phyloP scores from a whole-genome alignment of 2,329 filamentous ascomycete genomes.

The Rutstroemia sydowiana region DNA sequence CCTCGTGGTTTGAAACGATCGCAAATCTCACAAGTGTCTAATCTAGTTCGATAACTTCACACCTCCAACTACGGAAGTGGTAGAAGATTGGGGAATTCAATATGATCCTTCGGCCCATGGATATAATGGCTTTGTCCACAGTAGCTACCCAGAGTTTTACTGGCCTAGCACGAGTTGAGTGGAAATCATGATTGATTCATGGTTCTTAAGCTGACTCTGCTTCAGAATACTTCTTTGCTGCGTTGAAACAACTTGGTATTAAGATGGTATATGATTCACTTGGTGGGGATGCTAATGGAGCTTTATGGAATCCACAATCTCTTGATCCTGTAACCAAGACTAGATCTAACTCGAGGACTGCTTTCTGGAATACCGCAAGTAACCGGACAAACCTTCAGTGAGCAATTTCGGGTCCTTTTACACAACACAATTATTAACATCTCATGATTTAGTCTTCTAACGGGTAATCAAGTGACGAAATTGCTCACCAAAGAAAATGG shows the following conservation, averaged over 20 bases:
- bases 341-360: conserved; percentile 4
- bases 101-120: conserved; percentile 2
- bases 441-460: no score
- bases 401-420: no score
- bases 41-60: conserved; percentile 3
- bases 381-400: conserved; percentile 6
- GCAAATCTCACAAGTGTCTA: background rate
- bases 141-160: conserved; percentile 5
- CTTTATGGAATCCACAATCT: conserved; percentile 4
- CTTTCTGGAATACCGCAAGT: conserved; percentile 4
- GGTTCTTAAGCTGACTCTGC: background rate
- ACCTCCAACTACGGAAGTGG: background rate
- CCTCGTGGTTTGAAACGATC: background rate
- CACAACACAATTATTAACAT: no score
- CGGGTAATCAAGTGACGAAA: conserved; percentile 1
- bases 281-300: conserved; percentile 5
- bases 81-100: conserved; percentile 2
- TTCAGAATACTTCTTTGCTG: conserved; percentile 5
- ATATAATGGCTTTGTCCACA: conserved; percentile 1
- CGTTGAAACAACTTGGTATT: conserved; percentile 5
- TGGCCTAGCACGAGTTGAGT: conserved; percentile 7
- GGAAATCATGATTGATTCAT: background rate
- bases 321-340: conserved; percentile 4
- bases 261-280: conserved; percentile 1
- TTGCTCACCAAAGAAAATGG: background rate